These are phyloP conservation scores for Naegleria fowleri DNA, from an alignment of 208 protist genomes.

Conservation along the genomic window DNA sequence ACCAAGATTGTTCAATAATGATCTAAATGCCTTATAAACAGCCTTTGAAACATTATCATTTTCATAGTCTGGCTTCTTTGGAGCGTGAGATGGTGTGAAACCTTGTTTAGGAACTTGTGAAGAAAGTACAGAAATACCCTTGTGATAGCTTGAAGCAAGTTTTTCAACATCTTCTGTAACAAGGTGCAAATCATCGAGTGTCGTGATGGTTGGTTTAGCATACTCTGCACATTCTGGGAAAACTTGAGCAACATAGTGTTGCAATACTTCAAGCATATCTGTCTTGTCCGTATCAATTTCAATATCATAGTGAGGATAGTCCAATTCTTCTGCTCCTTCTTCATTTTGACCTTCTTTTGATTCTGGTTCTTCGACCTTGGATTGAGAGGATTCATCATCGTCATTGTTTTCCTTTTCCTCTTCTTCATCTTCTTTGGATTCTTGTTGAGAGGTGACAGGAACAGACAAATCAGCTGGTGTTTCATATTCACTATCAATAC, in stretches of 20 bases:
- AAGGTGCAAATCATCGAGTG: neutral
- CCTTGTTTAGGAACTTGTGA: neutral
- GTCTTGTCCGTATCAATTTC: conserved; percentile 27
- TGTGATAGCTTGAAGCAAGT: no score
- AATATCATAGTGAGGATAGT: conserved; percentile 14
- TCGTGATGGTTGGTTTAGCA: neutral
- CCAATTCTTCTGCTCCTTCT: neutral
- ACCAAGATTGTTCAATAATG: neutral
- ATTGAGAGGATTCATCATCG: neutral
- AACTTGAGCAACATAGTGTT: conserved; percentile 20
- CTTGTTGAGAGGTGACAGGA: neutral
- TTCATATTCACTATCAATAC: neutral
- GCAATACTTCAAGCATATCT: conserved; percentile 21
- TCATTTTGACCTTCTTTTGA: no score
- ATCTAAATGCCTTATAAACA: conserved; percentile 13
- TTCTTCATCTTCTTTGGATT: neutral
- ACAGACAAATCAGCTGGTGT: neutral
- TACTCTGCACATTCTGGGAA: conserved; percentile 6
- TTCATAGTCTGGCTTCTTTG: neutral
- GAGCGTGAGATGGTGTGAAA: neutral
- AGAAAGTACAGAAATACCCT: no score
- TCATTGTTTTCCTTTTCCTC: neutral
- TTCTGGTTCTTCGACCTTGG: neutral
- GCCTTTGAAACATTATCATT: neutral
- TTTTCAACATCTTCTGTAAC: neutral